Base-by-base conservation (phyloP, 345 rosid species). In the Kandelia obovata region DNA sequence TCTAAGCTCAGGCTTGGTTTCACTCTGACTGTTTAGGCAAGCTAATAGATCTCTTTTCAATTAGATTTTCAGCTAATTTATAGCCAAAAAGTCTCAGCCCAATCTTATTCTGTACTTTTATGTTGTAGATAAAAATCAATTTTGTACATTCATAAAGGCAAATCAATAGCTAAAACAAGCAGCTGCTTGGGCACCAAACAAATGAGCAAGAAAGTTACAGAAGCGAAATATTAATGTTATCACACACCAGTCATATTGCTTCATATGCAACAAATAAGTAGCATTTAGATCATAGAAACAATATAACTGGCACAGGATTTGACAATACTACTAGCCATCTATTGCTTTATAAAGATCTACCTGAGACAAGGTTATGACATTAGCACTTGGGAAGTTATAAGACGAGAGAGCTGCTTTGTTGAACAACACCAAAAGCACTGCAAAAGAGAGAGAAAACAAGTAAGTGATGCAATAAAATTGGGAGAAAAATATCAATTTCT, bases 331-430 rank as follows among this genome's bases (percentile, higher is more conserved):
- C 32, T 49, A n/a, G 26, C 34, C 7, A 26, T 32, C 9, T 66
- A 7, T 56, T 43, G 25, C 7, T 26, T 21, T 25, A 10, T 2
- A 69, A 65, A 71, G 6, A 43, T 57, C 58, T 71, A 92, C 99
- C 98, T 96, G 99, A 62, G 85, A 84, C 60, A 96, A 83, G 43
- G 99, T 96, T 76, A 96, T 85, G 46, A 89, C 90, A 81, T 92
- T 92, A 16, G 90, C 99, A 67, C 85, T 87, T 0, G 98, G 98
- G 79, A 96, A 96, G 23, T 67, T 82, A 68, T 86, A 96, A 35
- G 99, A 87, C 67, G 99, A 96, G 64, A 96, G 96, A 69, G 98
- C 99, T 32, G 99, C 99, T 87, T 92, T 96, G 72, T 96, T 96
- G 87, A 96, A 92, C 78, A 95, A 72, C 52, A 96, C 81, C 68